Conservation (phyloP, 1,284 basidiomycete genomes). For the Ustilago tritici region DNA sequence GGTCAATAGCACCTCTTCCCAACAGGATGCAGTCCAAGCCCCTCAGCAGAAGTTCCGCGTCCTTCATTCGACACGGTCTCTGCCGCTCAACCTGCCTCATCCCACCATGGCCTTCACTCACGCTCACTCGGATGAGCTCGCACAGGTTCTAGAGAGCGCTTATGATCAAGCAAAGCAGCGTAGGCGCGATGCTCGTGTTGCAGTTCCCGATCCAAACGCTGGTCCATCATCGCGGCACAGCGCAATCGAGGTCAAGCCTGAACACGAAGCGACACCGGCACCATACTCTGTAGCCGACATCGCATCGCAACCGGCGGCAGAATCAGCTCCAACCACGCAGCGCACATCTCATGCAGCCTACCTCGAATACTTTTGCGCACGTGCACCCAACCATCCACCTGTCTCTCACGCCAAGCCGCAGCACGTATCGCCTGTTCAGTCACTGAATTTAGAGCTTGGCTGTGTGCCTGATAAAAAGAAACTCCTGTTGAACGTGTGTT, state of each 20-base stretch:
- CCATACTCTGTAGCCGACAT: constrained; percentile 5
- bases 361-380: constrained; percentile 38
- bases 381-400: constrained; percentile 42
- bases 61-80: constrained; percentile 31
- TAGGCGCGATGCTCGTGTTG: constrained; percentile 14
- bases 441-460: neutral
- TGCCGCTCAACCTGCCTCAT: constrained; percentile 53
- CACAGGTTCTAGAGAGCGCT: constrained; percentile 30
- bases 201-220: neutral
- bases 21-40: neutral
- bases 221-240: neutral
- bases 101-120: constrained; percentile 52
- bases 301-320: neutral
- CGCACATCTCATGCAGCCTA: constrained; percentile 47
- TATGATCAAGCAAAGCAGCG: constrained; percentile 44
- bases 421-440: constrained; percentile 18
- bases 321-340: neutral
- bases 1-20: constrained; percentile 17
- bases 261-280: constrained; percentile 27
- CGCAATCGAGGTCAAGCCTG: neutral
- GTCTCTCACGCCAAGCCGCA: constrained; percentile 12
- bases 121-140: constrained; percentile 49
- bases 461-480: too few species aligned
- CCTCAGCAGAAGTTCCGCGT: constrained; percentile 39
- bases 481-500: too few species aligned